These are phyloP conservation scores for Globisporangium uncinulatum DNA, from an alignment of 352 stramenopile species.

Conservation along the genomic window DNA sequence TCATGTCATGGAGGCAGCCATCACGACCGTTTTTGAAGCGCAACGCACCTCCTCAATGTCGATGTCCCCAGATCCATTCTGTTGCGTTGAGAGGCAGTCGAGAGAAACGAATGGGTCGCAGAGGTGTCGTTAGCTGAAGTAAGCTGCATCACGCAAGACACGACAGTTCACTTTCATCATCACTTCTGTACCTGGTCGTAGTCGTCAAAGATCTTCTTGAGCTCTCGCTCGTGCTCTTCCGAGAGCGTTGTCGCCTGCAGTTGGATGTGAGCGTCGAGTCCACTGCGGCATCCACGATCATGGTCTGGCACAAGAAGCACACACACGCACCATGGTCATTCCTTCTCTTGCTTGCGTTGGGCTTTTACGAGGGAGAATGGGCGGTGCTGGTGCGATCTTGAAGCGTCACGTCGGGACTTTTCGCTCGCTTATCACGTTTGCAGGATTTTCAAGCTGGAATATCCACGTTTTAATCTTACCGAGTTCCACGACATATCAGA, in stretches of 20 bases:
- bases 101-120: not conserved
- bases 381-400: not conserved
- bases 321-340: not conserved
- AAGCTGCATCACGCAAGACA: too few relatives aligned
- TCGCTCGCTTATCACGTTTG: not conserved
- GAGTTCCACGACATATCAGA: too few relatives aligned
- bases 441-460: too few relatives aligned
- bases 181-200: constrained; percentile 44
- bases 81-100: too few relatives aligned
- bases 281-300: not conserved
- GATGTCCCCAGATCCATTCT: constrained; percentile 68
- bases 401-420: not conserved
- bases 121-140: too few relatives aligned
- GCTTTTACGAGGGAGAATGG: too few relatives aligned
- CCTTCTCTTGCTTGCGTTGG: not conserved
- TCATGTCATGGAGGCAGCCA: too few relatives aligned
- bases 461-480: too few relatives aligned
- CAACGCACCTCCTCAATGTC: constrained; percentile 53
- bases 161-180: not conserved
- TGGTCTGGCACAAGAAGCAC: not conserved
- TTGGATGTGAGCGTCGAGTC: not conserved
- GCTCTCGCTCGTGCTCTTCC: constrained; percentile 59
- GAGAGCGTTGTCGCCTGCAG: constrained; percentile 43
- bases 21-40: too few relatives aligned
- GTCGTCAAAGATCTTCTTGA: constrained; percentile 75